These are phyloP conservation scores for Amphicarpaea edgeworthii DNA, from an alignment of 306 rosid genomes.

Conservation along the genomic window DNA sequence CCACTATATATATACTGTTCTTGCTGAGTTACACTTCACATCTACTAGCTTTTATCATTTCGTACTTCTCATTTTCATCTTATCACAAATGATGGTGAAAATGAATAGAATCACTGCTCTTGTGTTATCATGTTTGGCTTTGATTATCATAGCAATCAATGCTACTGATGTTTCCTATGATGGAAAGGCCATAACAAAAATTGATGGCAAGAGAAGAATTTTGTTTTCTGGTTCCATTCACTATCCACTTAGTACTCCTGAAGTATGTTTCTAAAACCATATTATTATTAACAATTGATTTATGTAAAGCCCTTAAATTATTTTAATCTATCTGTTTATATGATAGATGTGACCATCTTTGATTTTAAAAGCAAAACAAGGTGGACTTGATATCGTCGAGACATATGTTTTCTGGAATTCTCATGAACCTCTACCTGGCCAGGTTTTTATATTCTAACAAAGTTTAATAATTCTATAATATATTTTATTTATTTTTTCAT, in stretches of 20 bases:
- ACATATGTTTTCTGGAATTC: constrained; percentile 59
- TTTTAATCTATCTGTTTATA: not conserved
- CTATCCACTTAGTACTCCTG: constrained; percentile 54
- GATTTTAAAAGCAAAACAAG: constrained; percentile 56
- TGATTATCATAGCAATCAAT: not conserved
- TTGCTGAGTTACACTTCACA: too few relatives aligned
- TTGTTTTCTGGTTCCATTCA: constrained; percentile 54
- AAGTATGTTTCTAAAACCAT: not conserved
- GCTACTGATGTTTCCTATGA: constrained; percentile 45
- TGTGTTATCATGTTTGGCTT: not conserved
- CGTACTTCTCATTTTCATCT: too few relatives aligned
- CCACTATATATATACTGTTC: too few relatives aligned
- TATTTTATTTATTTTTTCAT: not conserved
- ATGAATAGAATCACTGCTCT: too few relatives aligned
- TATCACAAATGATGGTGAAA: too few relatives aligned
- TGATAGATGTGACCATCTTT: constrained; percentile 59
- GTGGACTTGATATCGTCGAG: constrained; percentile 55
- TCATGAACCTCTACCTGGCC: constrained; percentile 50
- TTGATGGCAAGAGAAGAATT: constrained; percentile 47
- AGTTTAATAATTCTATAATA: not conserved
- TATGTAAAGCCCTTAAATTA: too few relatives aligned
- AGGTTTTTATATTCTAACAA: constrained; percentile 34
- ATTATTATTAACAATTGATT: too few relatives aligned
- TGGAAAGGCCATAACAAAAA: constrained; percentile 43
- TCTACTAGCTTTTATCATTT: too few relatives aligned